Base-by-base conservation (phyloP, 495 filamentous ascomycete genomes). In the Xylaria longipes region DNA sequence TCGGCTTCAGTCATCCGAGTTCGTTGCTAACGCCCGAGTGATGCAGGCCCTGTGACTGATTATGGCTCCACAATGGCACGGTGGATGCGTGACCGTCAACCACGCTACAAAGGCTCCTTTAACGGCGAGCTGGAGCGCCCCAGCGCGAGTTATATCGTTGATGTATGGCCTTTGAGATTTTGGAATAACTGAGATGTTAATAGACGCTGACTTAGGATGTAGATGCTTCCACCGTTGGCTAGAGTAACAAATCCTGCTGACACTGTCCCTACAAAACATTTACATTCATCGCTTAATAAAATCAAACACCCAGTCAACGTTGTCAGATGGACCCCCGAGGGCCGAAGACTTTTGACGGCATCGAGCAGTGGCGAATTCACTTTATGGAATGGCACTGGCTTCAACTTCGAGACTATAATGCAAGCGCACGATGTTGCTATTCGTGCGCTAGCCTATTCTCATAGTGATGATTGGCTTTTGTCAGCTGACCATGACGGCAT, bases 361-460 rank as follows among this genome's bases (percentile, higher is more conserved):
- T 95, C 93, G 1, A 95, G 94, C 78, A 98, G 95, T 76, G 96
- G 96, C 68, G 96, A 99, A 79, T 99, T 99, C 75, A 99, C 97
- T 60, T 83, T 99, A 5, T 99, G 96, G 96, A 99, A 99, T 80
- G 96, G 96, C 70, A 98, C 94, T 58, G 96, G 93, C 1, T 99
- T 99, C 85, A 99, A 99, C 79, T 99, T 99, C 76, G 96, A 99
- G 83, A 99, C 96, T 1, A 97, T 98, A 48, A 97, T 97, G 92
- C 94, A 97, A 81, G 96, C 96, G 46, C 96, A 99, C 80, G 97
- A 99, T 81, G 89, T 91, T 50, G 94, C 94, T 65, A 95, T 99
- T 72, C 92, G 96, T 67, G 93, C 93, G 27, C 85, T 95, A 61
- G 87, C 86, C 58, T 99, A 97, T 84, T 95, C 95, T 8, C 94